These are phyloP conservation scores for Exophiala dermatitidis DNA, from an alignment of 2,329 filamentous ascomycete species.

Conservation along the genomic window DNA sequence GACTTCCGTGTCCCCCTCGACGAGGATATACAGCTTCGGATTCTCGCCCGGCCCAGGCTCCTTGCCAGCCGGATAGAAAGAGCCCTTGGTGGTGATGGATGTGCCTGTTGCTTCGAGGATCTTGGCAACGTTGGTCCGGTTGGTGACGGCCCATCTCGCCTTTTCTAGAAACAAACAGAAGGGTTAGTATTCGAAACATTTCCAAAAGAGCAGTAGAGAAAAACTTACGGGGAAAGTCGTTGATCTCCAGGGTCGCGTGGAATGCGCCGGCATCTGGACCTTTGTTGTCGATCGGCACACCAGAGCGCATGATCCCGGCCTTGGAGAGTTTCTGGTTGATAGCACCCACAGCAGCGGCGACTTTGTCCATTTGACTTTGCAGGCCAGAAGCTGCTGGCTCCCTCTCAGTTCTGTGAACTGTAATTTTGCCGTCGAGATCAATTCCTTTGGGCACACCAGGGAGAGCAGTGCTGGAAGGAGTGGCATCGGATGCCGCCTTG, in stretches of 20 bases:
- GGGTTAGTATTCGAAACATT: constrained; percentile 8
- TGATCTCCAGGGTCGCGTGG: constrained; percentile 96
- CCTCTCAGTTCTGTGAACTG: constrained; percentile 63
- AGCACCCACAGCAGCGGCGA: constrained; percentile 79
- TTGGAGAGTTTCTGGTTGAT: constrained; percentile 88
- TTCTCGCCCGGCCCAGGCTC: constrained; percentile 66
- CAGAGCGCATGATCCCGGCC: constrained; percentile 79
- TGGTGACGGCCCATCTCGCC: constrained; percentile 96
- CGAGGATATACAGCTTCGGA: constrained; percentile 95
- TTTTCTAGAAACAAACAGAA: constrained; percentile 52
- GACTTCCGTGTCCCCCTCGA: constrained; percentile 93
- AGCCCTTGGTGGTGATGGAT: constrained; percentile 95
- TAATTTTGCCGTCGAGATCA: constrained; percentile 62
- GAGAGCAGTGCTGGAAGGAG: constrained; percentile 28
- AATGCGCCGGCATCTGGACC: constrained; percentile 93
- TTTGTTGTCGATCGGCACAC: constrained; percentile 96
- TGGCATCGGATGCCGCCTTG: constrained; percentile 51
- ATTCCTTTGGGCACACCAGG: constrained; percentile 49
- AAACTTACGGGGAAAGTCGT: constrained; percentile 77
- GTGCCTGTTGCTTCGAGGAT: constrained; percentile 91
- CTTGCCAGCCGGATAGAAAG: constrained; percentile 76
- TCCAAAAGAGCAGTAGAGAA: not conserved
- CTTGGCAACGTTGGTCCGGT: constrained; percentile 96
- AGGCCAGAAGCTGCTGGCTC: constrained; percentile 33
- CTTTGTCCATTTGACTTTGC: constrained; percentile 72